These are phyloP conservation scores for Fusarium brevicatenulatum DNA, from an alignment of 2,329 filamentous ascomycete genomes.

Conservation along the genomic window DNA sequence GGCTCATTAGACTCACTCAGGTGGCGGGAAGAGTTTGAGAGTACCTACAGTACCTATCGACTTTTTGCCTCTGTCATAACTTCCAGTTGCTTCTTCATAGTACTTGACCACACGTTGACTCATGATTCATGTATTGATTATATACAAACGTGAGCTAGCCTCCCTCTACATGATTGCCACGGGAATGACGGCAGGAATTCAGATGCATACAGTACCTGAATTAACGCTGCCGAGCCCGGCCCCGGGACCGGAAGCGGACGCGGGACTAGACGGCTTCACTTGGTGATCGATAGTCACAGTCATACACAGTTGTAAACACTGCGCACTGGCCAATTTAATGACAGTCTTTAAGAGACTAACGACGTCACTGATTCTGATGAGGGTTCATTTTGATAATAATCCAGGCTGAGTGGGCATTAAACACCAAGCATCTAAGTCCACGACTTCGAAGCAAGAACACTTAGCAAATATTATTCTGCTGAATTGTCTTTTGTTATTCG, in stretches of 20 bases:
- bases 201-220: background rate
- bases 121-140: slow-evolving; percentile 14
- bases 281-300: background rate
- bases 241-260: background rate
- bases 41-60: background rate
- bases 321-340: slow-evolving; percentile 3
- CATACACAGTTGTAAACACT: background rate
- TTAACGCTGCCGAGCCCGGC: slow-evolving; percentile 7
- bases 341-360: background rate
- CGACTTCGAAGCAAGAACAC: background rate
- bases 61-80: background rate
- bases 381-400: background rate
- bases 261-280: slow-evolving; percentile 23
- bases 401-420: slow-evolving; percentile 2
- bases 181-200: background rate
- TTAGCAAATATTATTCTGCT: background rate
- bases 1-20: background rate
- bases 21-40: slow-evolving; percentile 12
- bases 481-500: background rate
- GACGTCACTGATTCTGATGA: slow-evolving; percentile 18
- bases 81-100: slow-evolving; percentile 25
- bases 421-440: background rate
- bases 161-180: background rate
- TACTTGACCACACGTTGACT: background rate
- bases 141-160: background rate